Base-by-base conservation (phyloP, 2,329 filamentous ascomycete genomes). In the Cadophora sp. region DNA sequence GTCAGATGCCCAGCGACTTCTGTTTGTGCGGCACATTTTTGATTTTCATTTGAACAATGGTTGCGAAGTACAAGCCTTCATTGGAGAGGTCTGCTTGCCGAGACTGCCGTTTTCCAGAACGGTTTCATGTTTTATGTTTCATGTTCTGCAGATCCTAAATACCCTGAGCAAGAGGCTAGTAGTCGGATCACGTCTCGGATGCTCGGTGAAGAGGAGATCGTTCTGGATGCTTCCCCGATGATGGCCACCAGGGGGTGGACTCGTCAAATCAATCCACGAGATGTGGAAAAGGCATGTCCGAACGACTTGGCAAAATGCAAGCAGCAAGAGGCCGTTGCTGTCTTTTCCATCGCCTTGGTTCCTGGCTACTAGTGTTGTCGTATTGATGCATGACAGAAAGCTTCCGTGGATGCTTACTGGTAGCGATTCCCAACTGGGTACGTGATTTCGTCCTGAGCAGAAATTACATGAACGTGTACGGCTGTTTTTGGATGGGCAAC, bases 91-190 rank as follows among this genome's bases (percentile, higher is more conserved):
- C 16, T 5, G 27, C 9, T 11, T 31, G 14, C 53, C 53, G 27
- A 58, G 27, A 34, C 53, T 58, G 27, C 53, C 27, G 31, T 34
- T n/a, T 24, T 34, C 6, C 14, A 22, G 27, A 58, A 58, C 11
- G 14, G 16, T 58, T 58, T 58, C 53, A 58, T 11, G 53, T 53
- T 53, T 53, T 22, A 27, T 4, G 53, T 37, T 58, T 58, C 31
- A 58, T 37, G 27, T 58, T 34, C n/a, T 58, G 53, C 53, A 6
- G 53, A 58, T 58, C 34, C 14, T 37, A 37, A 37, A 37, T 37
- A 37, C 53, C 22, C 22, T 8, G 53, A 37, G 27, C 34, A 27
- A 24, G 53, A 27, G 26, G 50, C 50, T 53, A 12, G 24, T 53
- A 12, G 24, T 53, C 37, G 53, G 29, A 58, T 37, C 11, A 37